A percentile compares a stretch with the other conserved stretches of the same genome.
Conservation (phyloP, 1,139 yeast species). For the Zhuliangozyma blackwelliae region DNA sequence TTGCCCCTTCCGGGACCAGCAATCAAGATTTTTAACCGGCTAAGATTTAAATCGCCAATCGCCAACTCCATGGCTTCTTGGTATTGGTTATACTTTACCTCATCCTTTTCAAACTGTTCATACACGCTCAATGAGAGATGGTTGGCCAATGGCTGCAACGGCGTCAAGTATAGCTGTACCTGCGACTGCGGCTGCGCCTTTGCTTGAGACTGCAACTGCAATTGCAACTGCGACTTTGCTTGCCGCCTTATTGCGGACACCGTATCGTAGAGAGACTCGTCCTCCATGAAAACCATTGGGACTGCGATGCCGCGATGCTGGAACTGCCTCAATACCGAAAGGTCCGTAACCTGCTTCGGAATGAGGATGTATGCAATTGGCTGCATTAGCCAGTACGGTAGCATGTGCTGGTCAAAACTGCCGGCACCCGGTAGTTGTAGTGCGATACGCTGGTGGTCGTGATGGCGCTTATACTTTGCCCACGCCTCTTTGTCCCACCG, state of each 20-base stretch:
- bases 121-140: slow-evolving; percentile 59
- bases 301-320: slow-evolving; percentile 1
- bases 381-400: slow-evolving; percentile 6
- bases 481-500: too few relatives aligned
- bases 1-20: slow-evolving; percentile 92
- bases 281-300: slow-evolving; percentile 4
- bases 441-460: too few relatives aligned
- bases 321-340: slow-evolving; percentile 1
- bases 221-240: not conserved
- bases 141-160: slow-evolving; percentile 66
- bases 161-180: slow-evolving; percentile 23
- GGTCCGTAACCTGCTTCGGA: not conserved
- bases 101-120: slow-evolving; percentile 65
- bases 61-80: slow-evolving; percentile 64
- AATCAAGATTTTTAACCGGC: slow-evolving; percentile 39
- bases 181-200: slow-evolving; percentile 1
- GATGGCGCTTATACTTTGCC: too few relatives aligned
- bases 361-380: slow-evolving; percentile 2
- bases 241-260: not conserved
- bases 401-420: not conserved
- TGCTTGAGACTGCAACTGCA: not conserved
- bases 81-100: slow-evolving; percentile 62
- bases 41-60: slow-evolving; percentile 22
- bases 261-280: not conserved
- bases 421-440: too few relatives aligned